A percentile compares a stretch with the other conserved stretches of the same genome.
Conservation (phyloP, 1,284 basidiomycete genomes). For the Farysia itapuensis region DNA sequence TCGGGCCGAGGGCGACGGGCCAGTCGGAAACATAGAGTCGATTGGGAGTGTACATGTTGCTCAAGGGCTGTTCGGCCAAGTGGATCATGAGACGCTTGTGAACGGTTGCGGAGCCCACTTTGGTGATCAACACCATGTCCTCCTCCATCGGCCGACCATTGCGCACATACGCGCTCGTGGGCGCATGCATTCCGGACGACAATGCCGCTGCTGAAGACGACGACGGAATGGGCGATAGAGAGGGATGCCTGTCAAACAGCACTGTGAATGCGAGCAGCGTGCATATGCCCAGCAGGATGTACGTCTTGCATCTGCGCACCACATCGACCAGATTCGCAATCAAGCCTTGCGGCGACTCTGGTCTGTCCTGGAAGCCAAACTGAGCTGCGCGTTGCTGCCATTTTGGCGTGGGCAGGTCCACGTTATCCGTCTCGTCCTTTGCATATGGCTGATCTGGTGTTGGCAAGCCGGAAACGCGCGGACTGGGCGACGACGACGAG, state of each 20-base stretch:
- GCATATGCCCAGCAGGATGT: slow-evolving; percentile 6
- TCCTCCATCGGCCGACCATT: slow-evolving; percentile 4
- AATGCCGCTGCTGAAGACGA: not conserved
- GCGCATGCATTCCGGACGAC: not conserved
- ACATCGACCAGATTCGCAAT: not conserved
- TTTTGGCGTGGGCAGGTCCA: too few relatives aligned
- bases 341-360: not conserved
- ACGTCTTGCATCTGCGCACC: slow-evolving; percentile 1
- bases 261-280: slow-evolving; percentile 4
- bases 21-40: slow-evolving; percentile 23
- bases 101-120: slow-evolving; percentile 22
- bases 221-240: not conserved
- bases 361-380: not conserved
- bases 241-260: not conserved
- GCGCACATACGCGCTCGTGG: slow-evolving; percentile 1
- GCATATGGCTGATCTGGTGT: too few relatives aligned
- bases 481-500: too few relatives aligned
- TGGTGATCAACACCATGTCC: slow-evolving; percentile 34
- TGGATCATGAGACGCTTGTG: slow-evolving; percentile 23
- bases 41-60: slow-evolving; percentile 10
- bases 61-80: slow-evolving; percentile 6
- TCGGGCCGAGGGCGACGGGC: slow-evolving; percentile 5
- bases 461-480: too few relatives aligned
- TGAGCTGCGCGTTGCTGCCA: too few relatives aligned
- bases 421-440: too few relatives aligned